Conservation (phyloP, 1,284 basidiomycete species). For the Sphaerobolus stellatus region DNA sequence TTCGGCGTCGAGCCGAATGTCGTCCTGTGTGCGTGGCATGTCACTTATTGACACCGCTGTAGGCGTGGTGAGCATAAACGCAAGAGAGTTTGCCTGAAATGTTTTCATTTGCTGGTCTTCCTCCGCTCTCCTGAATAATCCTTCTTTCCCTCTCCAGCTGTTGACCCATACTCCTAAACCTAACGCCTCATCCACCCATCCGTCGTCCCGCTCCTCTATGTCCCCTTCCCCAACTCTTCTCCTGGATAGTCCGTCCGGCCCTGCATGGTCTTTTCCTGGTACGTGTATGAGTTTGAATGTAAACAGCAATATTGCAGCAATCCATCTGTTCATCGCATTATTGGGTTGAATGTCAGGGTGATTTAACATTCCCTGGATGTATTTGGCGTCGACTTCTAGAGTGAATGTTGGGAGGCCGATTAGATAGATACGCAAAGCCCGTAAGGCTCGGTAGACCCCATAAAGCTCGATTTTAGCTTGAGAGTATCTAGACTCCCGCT, state of each 20-base stretch:
- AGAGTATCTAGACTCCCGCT: constrained; percentile 36
- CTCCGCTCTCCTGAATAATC: too few species aligned
- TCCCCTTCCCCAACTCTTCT: constrained; percentile 18
- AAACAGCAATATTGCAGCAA: constrained; percentile 13
- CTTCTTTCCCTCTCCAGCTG: too few species aligned
- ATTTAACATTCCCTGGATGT: constrained; percentile 41
- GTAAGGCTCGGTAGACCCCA: constrained; percentile 35
- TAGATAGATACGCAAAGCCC: constrained; percentile 26
- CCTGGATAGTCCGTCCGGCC: constrained; percentile 9
- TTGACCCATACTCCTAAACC: neutral
- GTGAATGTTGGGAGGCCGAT: constrained; percentile 35
- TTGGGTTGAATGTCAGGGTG: constrained; percentile 14
- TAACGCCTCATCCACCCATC: constrained; percentile 32
- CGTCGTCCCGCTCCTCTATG: constrained; percentile 24
- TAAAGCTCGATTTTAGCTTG: constrained; percentile 45
- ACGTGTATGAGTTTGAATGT: neutral
- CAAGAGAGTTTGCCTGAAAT: too few species aligned
- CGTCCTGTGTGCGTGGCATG: neutral
- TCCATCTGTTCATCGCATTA: constrained; percentile 15
- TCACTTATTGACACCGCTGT: too few species aligned
- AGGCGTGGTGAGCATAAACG: too few species aligned
- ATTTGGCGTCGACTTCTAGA: constrained; percentile 40
- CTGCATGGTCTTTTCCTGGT: neutral
- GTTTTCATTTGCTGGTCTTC: too few species aligned
- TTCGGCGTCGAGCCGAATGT: neutral